phyloP scores from a whole-genome alignment of 768 basidiomycete species.

The Pleurotus citrinopileatus region DNA sequence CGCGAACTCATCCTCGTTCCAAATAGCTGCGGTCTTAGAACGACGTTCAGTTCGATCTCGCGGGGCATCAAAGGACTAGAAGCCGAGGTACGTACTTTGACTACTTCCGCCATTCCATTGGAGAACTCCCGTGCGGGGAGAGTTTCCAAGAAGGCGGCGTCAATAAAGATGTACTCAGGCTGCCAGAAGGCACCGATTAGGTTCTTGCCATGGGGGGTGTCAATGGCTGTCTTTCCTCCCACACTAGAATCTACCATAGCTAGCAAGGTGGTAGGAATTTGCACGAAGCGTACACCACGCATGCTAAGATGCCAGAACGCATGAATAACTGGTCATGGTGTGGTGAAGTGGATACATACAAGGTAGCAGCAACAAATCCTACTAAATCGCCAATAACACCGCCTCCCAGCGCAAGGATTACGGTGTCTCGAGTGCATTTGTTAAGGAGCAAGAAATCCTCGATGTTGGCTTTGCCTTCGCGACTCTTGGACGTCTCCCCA shows the following conservation, averaged over 20 bases:
- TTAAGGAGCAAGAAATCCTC: slow-evolving; percentile 91
- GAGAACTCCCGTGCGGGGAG: slow-evolving; percentile 90
- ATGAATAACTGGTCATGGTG: slow-evolving; percentile 5
- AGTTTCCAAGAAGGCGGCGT: slow-evolving; percentile 92
- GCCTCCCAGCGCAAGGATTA: slow-evolving; percentile 91
- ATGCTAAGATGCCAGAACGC: slow-evolving; percentile 53
- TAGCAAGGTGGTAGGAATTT: slow-evolving; percentile 94
- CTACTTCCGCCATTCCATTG: slow-evolving; percentile 99
- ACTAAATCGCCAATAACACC: slow-evolving; percentile 97
- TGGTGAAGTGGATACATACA: slow-evolving; percentile 51
- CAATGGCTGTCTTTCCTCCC: slow-evolving; percentile 99
- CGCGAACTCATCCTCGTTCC: slow-evolving; percentile 89
- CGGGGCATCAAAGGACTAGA: neutral
- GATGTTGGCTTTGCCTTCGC: slow-evolving; percentile 88
- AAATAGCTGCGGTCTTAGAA: slow-evolving; percentile 97
- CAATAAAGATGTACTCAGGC: slow-evolving; percentile 96
- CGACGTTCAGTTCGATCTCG: neutral
- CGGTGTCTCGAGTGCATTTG: slow-evolving; percentile 89
- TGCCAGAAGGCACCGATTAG: slow-evolving; percentile 99
- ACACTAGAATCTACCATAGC: slow-evolving; percentile 99
- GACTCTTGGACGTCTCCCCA: slow-evolving; percentile 90
- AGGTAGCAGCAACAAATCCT: slow-evolving; percentile 96
- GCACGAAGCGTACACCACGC: slow-evolving; percentile 94
- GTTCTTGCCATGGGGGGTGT: slow-evolving; percentile 98
- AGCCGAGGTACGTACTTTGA: slow-evolving; percentile 64